Base-by-base conservation (phyloP, 805 yeast genomes). In the Yarrowia sp. region DNA sequence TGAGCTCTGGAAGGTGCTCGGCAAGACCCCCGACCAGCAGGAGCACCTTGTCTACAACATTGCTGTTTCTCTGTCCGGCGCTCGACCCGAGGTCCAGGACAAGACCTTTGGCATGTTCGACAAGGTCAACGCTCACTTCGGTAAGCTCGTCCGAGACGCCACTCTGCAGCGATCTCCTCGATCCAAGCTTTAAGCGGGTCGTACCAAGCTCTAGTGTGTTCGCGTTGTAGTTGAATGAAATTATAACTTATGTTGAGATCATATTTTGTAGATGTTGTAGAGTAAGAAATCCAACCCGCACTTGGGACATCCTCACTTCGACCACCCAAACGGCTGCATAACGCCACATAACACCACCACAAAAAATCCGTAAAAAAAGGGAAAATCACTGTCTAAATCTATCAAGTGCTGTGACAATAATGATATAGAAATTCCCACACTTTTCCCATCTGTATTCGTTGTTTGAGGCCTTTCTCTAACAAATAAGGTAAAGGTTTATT, bases 1-100 rank as follows among this genome's bases (percentile, higher is more conserved):
- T 70, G 87, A 78, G 40, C 84, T 93, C 74, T 94, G 92, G 87
- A 82, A 89, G 69, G 95, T 91, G 42, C 83, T 91, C 76, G 89
- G 89, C 66, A 88, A 80, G 76, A 86, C 87, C 74, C 86, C 90
- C 15, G 92, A 92, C 73, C 97, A 91, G 79, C 97, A 92, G 81
- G 85, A 83, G 74, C 86, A 91, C 73, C 83, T 94, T 76, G 90
- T 93, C 60, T 91, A 89, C 78, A 94, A 94, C 78, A 83, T 94
- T 71, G 88, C 96, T 20, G 87, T 81, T 46, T 97, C 93, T 77
- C 89, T 76, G 44, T 63, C 70, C 38, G 84, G 77, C 72, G 97
- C 98, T 39, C 84, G 85, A 72, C 87, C 90, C 60, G 84, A 83
- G 63, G 86, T 92, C 72, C 97, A 90, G 82, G 91, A 91, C 76